A percentile compares a stretch with the other conserved stretches of the same genome.
phyloP scores from a whole-genome alignment of 1,139 yeast genomes.

The Kluyveromyces marxianus region DNA sequence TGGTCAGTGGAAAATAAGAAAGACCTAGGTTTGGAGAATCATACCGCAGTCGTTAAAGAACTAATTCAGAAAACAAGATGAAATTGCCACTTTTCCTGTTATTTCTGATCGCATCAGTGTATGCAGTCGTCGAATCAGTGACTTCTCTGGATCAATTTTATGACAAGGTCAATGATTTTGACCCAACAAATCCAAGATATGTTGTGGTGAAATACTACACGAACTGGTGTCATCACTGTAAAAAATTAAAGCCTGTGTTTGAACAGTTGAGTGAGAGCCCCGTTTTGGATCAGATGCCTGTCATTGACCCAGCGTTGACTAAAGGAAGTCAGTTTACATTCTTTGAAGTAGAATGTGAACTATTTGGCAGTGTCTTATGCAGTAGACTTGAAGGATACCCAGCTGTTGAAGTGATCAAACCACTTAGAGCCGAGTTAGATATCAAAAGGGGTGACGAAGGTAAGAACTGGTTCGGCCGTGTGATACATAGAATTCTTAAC shows the following conservation, averaged over 20 bases:
- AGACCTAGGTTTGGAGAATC: too few relatives aligned
- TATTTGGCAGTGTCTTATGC: constrained; percentile 26
- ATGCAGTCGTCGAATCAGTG: constrained; percentile 5
- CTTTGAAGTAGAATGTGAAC: constrained; percentile 29
- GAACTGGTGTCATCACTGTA: constrained; percentile 69
- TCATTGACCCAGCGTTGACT: constrained; percentile 3
- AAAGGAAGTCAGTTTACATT: constrained; percentile 17
- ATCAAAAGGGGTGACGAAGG: not conserved
- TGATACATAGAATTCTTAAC: constrained; percentile 4
- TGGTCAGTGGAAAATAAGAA: too few relatives aligned
- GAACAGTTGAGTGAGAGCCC: constrained; percentile 17
- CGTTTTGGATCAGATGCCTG: constrained; percentile 2
- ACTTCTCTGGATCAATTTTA: constrained; percentile 23
- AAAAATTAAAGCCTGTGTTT: constrained; percentile 53
- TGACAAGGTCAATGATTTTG: constrained; percentile 16
- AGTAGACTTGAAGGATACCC: constrained; percentile 29
- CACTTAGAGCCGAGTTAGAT: constrained; percentile 10
- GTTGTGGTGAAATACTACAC: constrained; percentile 44
- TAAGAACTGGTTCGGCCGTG: constrained; percentile 2
- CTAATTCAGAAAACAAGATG: too few relatives aligned
- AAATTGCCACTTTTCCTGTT: not conserved
- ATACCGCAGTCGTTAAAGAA: too few relatives aligned
- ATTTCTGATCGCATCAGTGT: not conserved
- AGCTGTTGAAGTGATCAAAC: constrained; percentile 25
- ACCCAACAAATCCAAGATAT: constrained; percentile 9